phyloP scores from a whole-genome alignment of 352 stramenopile genomes.

The Elongisporangium prolatum region DNA sequence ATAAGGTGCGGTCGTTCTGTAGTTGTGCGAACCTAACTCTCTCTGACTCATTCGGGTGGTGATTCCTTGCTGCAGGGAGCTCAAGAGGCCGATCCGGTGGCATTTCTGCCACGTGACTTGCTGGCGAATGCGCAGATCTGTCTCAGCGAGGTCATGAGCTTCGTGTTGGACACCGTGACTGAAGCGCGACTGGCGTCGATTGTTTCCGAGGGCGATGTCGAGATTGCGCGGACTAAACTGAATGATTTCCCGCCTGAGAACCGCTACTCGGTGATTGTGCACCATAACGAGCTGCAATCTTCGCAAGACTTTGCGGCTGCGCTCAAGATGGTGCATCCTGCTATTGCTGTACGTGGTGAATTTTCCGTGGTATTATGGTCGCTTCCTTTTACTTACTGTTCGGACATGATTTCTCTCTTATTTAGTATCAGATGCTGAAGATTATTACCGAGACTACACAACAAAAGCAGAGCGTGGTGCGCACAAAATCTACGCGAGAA shows the following conservation, averaged over 20 bases:
- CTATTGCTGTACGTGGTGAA: constrained; percentile 43
- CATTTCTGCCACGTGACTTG: constrained; percentile 46
- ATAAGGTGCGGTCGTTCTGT: too few relatives aligned
- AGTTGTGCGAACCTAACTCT: too few relatives aligned
- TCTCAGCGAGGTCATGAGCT: constrained; percentile 59
- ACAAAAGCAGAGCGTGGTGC: constrained; percentile 72
- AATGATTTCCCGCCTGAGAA: constrained; percentile 45
- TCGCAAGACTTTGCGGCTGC: constrained; percentile 79
- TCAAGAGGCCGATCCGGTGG: constrained; percentile 66
- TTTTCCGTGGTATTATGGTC: not conserved
- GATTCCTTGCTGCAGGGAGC: constrained; percentile 35
- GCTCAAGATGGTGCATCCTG: constrained; percentile 63
- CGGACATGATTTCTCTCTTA: not conserved
- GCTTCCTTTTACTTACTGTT: constrained; percentile 2
- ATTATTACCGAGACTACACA: constrained; percentile 68
- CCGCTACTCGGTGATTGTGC: constrained; percentile 88
- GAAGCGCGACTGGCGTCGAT: constrained; percentile 58
- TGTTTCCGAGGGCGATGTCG: constrained; percentile 43
- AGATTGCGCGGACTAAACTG: constrained; percentile 41
- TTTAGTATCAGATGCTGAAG: constrained; percentile 80
- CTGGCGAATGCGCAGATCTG: constrained; percentile 55
- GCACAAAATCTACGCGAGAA: constrained; percentile 55
- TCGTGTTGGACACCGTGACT: constrained; percentile 59
- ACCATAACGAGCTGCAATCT: constrained; percentile 92
- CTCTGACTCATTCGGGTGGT: not conserved